Evolutionary conservation across 2,329 filamentous ascomycete species (phyloP).

Genomic region (Cercospora sojina): DNA sequence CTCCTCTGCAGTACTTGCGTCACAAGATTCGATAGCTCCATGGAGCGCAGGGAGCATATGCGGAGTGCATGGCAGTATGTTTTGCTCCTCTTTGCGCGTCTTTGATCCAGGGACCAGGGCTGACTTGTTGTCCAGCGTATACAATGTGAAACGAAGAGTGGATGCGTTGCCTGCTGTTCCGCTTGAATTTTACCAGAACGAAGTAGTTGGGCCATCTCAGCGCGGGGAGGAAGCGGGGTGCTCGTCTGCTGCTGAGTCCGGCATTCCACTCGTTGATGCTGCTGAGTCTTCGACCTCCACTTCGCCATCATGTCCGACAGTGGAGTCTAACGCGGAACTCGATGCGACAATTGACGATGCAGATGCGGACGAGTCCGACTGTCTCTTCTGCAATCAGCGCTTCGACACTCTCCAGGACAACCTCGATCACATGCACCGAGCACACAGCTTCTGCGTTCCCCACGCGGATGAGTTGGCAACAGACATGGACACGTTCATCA

Average conservation of each 20-base stretch:
- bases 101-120: not conserved
- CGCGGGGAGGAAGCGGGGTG: not conserved
- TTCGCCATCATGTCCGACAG: not conserved
- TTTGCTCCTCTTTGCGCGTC: not conserved
- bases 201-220: not conserved
- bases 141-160: conserved; percentile 22
- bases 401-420: conserved; percentile 41
- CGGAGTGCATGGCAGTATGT: conserved; percentile 21
- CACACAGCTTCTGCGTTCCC: conserved; percentile 46
- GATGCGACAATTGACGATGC: not conserved
- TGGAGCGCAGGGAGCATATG: conserved; percentile 23
- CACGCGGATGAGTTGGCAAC: conserved; percentile 40
- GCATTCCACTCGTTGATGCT: not conserved
- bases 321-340: too few species aligned
- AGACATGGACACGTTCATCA: conserved; percentile 50
- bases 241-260: not conserved
- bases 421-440: conserved; percentile 50
- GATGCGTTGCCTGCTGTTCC: conserved; percentile 18
- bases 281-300: not conserved
- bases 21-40: conserved; percentile 14
- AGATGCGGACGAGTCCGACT: conserved; percentile 4
- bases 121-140: conserved; percentile 9
- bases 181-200: not conserved
- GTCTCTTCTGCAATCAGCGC: conserved; percentile 43
- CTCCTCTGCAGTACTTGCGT: conserved; percentile 23